Evolutionary conservation across 805 yeast genomes (phyloP), one percentile per base, ranked within the genome.

Genomic region (Lachancea fermentati): DNA sequence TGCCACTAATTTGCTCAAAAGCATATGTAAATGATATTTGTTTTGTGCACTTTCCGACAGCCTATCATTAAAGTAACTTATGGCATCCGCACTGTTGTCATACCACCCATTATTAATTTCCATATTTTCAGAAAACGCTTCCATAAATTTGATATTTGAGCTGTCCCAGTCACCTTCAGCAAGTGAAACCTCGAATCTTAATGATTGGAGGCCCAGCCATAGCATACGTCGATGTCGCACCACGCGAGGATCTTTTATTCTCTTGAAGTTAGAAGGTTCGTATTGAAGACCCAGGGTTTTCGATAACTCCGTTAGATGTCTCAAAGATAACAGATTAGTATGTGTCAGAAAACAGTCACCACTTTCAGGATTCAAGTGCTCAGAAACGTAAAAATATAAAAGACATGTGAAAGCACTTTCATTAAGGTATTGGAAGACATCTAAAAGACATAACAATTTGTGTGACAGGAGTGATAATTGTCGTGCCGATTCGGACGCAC

Each of bases 171-270:
- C 37, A 12, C 49, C 55, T 19, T 39, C 46, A 5, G 24, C 9
- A 6, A 44, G 32, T 19, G 40, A 19, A 24, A 37, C 30, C 30
- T 36, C 40, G 12, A 47, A 38, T 12, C 34, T 43, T 4, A 52
- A 3, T 11, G 50, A 44, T 36, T 52, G 55, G 8, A 52, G 14
- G 19, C 54, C 50, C 1, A 47, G 36, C 57, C 57, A 52, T 16
- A 52, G 14, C 12, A 29, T 29, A 11, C 36, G 36, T 19, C 36
- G 8, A 5, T 14, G n/a, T 4, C 29, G 29, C 13, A 13, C 25
- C 5, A 19, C 8, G 8, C 14, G 25, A 6, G 28, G 28, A 13
- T 33, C 34, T 47, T 48, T 16, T 34, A 22, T 45, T 17, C 53
- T 33, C 5, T 34, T 16, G 34, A 28, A 47, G 12, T 31, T 32